Base-by-base conservation (phyloP, 768 basidiomycete genomes). In the Termitomyces sp. region DNA sequence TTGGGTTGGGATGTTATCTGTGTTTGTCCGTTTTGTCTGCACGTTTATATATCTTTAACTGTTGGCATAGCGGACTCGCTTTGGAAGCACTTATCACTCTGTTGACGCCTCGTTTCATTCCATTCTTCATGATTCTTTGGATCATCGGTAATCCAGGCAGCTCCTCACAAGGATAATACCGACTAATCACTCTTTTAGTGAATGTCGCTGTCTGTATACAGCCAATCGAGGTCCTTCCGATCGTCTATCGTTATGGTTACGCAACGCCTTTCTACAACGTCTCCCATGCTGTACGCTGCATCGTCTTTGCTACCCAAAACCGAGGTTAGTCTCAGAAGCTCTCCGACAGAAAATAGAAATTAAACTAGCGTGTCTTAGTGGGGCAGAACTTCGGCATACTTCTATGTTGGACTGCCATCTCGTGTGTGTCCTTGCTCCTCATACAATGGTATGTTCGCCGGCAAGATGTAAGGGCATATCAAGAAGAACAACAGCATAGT, bases 241-340 rank as follows among this genome's bases (percentile, higher is more conserved):
- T 61, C 39, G 58, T 89, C 56, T 88, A 77, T 69, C 77, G 75
- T 47, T 89, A 89, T 57, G 89, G 86, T 1, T 87, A 83, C 60
- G 86, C 80, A 0, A 76, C 75, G 60, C 89, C 89, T 1, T 89
- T 91, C 64, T 89, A 86, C 66, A 87, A 89, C 61, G 73, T 89
- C 28, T 81, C 84, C 14, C 69, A 73, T 39, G 80, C 85, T 0
- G 77, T 82, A 3, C 76, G 89, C 19, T 73, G 81, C 25, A 73
- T 91, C 54, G 66, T 86, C n/a, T 89, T 91, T 61, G 72, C 78
- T 37, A 87, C 86, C 64, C 84, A 86, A 57, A 69, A 79, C 19
- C 65, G 35, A 50, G 19, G 60, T 59, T 6, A 27, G 57, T 32
- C 1, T 30, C 16, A 39, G 25, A 43, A 2, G 8, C 3, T 47